Evolutionary conservation across 1,284 basidiomycete species (phyloP), one percentile per base, ranked within the genome.

Genomic region (Cystobasidiaceae sp.): DNA sequence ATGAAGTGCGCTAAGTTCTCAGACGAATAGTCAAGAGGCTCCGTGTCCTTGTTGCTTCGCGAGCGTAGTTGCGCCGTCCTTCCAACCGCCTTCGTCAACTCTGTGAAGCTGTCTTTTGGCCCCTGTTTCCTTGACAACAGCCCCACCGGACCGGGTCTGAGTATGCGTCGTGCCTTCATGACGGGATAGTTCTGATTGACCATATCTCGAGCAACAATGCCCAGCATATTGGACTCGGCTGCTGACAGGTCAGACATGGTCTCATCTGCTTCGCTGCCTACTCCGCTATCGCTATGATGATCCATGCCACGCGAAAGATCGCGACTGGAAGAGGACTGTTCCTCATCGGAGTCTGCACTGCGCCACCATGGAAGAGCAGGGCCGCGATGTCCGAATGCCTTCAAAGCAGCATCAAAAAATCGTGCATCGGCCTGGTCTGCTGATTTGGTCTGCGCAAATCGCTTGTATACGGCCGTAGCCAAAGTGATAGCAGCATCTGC

Each of bases 351-450:
- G n/a, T 39, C 11, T n/a, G 11, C 37, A 39, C 11, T 39, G 37
- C 11, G 37, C 37, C 11, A 11, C n/a, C 37, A n/a, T 39, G n/a
- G 37, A 39, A n/a, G 11, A 39, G 37, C 37, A 11, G 11, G 37
- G 37, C 11, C 37, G 11, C n/a, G 37, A 11, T n/a, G 11, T 39
- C 54, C 54, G 17, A 61, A 61, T 7, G 51, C 27, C 21, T 28
- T 2, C 21, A 61, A 17, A 41, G 58, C 58, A 48, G 57, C 58
- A n/a, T 61, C 41, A 27, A 61, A 49, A 34, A 61, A 61, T 2
- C 39, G 46, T 17, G 46, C 48, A 43, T 61, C 58, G 46, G 58
- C 17, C 17, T 48, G 11, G 17, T 32, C 17, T 11, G 48, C 11
- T 25, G 19, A 7, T 6, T 21, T 23, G 7, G 50, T 48, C 13